Conservation (phyloP, 2,329 filamentous ascomycete species). For the Fusarium sp. region DNA sequence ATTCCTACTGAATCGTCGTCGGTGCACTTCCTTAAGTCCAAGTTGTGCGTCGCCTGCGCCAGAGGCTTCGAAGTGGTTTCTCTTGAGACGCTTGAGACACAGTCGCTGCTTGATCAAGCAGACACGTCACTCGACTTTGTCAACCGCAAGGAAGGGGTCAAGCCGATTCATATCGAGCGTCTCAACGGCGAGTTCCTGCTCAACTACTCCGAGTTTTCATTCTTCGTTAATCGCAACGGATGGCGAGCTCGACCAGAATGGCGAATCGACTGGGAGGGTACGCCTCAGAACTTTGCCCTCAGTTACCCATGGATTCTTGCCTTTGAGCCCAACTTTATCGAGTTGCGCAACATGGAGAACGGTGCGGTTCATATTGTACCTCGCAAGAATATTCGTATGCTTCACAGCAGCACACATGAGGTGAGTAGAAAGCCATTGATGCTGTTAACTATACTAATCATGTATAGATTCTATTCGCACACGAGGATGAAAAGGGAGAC, state of each 20-base stretch:
- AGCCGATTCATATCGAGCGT: slow-evolving; percentile 96
- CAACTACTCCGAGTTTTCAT: slow-evolving; percentile 98
- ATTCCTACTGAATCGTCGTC: slow-evolving; percentile 98
- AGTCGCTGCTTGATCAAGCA: slow-evolving; percentile 95
- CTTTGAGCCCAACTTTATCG: slow-evolving; percentile 97
- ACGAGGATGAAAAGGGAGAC: slow-evolving; percentile 94
- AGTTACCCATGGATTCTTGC: slow-evolving; percentile 97
- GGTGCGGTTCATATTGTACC: slow-evolving; percentile 96
- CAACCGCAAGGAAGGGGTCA: slow-evolving; percentile 90
- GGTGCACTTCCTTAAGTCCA: slow-evolving; percentile 96
- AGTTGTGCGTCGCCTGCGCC: slow-evolving; percentile 94
- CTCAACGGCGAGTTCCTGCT: slow-evolving; percentile 97
- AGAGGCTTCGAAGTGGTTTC: slow-evolving; percentile 97
- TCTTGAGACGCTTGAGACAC: slow-evolving; percentile 96
- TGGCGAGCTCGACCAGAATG: slow-evolving; percentile 97
- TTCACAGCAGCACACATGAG: slow-evolving; percentile 97
- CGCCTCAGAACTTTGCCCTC: slow-evolving; percentile 89
- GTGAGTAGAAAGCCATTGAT: slow-evolving; percentile 60
- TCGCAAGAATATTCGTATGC: slow-evolving; percentile 95
- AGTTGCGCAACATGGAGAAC: slow-evolving; percentile 94
- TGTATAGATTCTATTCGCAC: slow-evolving; percentile 92
- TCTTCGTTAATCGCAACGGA: slow-evolving; percentile 98
- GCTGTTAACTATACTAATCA: slow-evolving; percentile 18
- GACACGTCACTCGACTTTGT: slow-evolving; percentile 99
- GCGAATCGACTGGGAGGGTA: slow-evolving; percentile 98